phyloP scores from a whole-genome alignment of 1,284 basidiomycete genomes.

The Cerrena zonata region DNA sequence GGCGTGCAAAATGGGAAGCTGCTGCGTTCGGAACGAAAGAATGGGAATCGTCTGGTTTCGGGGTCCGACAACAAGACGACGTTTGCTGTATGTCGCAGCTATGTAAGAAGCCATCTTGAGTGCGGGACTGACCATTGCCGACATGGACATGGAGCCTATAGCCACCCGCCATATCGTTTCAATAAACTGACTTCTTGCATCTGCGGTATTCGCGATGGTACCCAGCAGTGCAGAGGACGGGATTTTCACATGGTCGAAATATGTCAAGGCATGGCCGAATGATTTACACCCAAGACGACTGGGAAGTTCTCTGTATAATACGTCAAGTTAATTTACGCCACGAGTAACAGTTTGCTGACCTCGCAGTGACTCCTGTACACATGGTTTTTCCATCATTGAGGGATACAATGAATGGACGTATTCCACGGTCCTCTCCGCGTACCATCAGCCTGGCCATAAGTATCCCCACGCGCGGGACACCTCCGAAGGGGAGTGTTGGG shows the following conservation, averaged over 20 bases:
- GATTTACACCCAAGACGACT: conserved; percentile 30
- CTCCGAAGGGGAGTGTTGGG: conserved; percentile 32
- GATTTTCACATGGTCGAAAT: conserved; percentile 34
- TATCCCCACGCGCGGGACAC: conserved; percentile 29
- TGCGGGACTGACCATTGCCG: conserved; percentile 28
- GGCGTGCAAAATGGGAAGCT: conserved; percentile 38
- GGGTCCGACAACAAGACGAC: conserved; percentile 30
- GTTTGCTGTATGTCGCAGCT: conserved; percentile 37
- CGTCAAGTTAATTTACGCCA: too few relatives aligned
- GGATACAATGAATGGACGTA: conserved; percentile 31
- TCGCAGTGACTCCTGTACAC: conserved; percentile 27
- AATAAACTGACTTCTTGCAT: conserved; percentile 24
- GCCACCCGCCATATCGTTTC: conserved; percentile 32
- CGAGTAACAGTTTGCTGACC: too few relatives aligned
- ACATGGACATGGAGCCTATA: conserved; percentile 34
- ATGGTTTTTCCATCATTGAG: conserved; percentile 31
- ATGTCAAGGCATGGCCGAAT: conserved; percentile 34
- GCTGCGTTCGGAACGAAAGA: conserved; percentile 43
- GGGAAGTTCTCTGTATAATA: conserved; percentile 28
- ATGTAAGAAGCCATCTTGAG: conserved; percentile 31
- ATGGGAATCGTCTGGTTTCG: conserved; percentile 29
- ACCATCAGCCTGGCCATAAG: conserved; percentile 34
- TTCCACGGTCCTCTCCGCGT: conserved; percentile 27
- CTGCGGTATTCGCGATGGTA: conserved; percentile 18
- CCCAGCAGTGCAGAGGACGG: conserved; percentile 32